Percentiles rank a stretch among this genome's conserved stretches.
These are phyloP conservation scores for Bryum argenteum DNA, from an alignment of 225 moss, liverwort and hornwort species.

Conservation along the genomic window DNA sequence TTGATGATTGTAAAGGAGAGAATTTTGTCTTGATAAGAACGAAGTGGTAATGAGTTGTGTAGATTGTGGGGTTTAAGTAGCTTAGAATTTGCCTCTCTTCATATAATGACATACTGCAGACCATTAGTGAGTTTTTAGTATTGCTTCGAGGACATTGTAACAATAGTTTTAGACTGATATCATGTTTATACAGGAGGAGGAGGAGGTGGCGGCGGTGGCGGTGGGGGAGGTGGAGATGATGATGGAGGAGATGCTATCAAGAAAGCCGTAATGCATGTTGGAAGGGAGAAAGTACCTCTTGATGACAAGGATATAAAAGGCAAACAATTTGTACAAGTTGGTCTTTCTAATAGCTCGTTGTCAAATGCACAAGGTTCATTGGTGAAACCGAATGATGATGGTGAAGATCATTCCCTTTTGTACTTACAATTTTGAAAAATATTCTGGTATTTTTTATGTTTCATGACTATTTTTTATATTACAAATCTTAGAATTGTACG, in stretches of 20 bases:
- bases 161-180: too few species aligned
- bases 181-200: neutral
- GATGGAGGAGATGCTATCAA: slow-evolving; percentile 10
- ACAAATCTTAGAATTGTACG: neutral
- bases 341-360: neutral
- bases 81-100: too few species aligned
- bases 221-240: neutral
- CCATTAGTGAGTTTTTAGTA: too few species aligned
- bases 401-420: neutral
- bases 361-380: neutral
- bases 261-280: neutral
- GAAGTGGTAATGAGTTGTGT: too few species aligned
- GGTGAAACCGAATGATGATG: neutral
- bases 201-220: neutral
- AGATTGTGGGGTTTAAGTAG: too few species aligned
- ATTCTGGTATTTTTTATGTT: fast-evolving
- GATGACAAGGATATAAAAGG: neutral
- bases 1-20: too few species aligned
- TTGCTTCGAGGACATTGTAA: too few species aligned
- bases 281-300: neutral
- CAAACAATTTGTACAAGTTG: neutral
- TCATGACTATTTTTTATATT: fast-evolving
- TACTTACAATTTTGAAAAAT: neutral
- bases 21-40: too few species aligned
- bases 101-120: too few species aligned